phyloP scores from a whole-genome alignment of 306 rosid genomes.

The Castanea mollissima region DNA sequence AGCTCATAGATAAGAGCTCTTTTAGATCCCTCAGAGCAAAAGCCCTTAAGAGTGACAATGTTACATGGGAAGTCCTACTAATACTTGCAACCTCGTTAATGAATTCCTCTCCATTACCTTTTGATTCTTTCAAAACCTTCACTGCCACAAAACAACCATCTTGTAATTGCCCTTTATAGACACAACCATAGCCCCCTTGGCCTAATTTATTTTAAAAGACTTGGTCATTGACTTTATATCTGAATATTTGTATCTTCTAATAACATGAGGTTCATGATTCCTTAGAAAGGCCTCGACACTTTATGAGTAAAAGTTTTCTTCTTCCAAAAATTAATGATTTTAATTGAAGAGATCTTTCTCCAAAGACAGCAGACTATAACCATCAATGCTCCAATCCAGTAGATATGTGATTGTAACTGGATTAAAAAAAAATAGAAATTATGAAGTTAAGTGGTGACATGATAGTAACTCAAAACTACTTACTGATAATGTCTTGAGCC shows the following conservation, averaged over 20 bases:
- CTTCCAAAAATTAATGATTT: not conserved
- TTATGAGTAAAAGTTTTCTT: not conserved
- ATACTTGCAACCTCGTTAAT: constrained; percentile 27
- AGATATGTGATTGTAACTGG: not conserved
- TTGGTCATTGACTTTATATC: not conserved
- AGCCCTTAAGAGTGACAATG: not conserved
- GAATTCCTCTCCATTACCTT: constrained; percentile 28
- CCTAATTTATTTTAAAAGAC: not conserved
- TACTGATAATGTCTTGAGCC: too few relatives aligned
- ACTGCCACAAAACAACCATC: constrained; percentile 43
- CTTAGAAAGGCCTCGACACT: not conserved
- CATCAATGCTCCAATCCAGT: not conserved
- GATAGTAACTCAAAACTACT: too few relatives aligned
- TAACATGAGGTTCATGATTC: not conserved
- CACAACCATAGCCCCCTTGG: not conserved
- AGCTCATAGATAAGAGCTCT: constrained; percentile 12
- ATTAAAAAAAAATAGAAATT: too few relatives aligned
- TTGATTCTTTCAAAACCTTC: not conserved
- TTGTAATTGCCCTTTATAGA: constrained; percentile 28
- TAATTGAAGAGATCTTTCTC: too few relatives aligned
- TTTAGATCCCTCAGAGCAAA: not conserved
- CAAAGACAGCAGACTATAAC: too few relatives aligned
- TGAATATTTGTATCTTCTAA: not conserved
- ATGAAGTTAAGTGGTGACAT: too few relatives aligned
- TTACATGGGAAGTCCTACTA: not conserved